Evolutionary conservation across 108 stramenopile species (phyloP), one percentile per base, ranked within the genome.

Genomic region (Nitzschia palea): DNA sequence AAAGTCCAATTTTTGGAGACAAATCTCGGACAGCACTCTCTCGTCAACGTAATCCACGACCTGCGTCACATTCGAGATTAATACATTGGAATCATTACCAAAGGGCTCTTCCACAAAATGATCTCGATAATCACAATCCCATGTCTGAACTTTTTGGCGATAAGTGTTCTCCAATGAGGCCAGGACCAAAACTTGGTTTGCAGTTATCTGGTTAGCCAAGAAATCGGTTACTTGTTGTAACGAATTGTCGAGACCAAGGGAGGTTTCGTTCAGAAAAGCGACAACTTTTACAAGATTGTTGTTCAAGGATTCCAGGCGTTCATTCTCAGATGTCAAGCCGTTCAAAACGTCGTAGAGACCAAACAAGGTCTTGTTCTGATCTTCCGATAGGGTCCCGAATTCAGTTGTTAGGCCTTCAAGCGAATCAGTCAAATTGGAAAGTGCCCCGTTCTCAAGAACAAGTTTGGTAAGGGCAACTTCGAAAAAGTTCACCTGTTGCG

Each of bases 71-170:
- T 65, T 36, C 12, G 50, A 36, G 6, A 72, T 72, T 34, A 57
- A n/a, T 2, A 68, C 43, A 43, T 43, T 55, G 31, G 42, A 40
- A 44, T 72, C 32, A 15, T 20, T n/a, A 14, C 36, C 55, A 42
- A 70, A 72, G n/a, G 48, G 17, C 32, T 73, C 63, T 6, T 47
- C 54, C 20, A 33, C 18, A 52, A 80, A 80, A 30, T 51, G 26
- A 51, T 71, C 70, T n/a, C 60, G 37, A 42, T 51, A 73, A 30
- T 44, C 62, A 54, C 80, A 77, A 50, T 78, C 77, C 80, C 80
- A 77, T 14, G 12, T 62, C 6, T 36, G 20, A 1, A 62, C 34
- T 20, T 67, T 55, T 59, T 74, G 72, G 4, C 30, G 44, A 48
- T 68, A 78, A 23, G 58, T 65, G 22, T 74, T 73, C 35, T 81